These are phyloP conservation scores for Henckelia pumila DNA, from an alignment of 257 asterid genomes.

Conservation along the genomic window DNA sequence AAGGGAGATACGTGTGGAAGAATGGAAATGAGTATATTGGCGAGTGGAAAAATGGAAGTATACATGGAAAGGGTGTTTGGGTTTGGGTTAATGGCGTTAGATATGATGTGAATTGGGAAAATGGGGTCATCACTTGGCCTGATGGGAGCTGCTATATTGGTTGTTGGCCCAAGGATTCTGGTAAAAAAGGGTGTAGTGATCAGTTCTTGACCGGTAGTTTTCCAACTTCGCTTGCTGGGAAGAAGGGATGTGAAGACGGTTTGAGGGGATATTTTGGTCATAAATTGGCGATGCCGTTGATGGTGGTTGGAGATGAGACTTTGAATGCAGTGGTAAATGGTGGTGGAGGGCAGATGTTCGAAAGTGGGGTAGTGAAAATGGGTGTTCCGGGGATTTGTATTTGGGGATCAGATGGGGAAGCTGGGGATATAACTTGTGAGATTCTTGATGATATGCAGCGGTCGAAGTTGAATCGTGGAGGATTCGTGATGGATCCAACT, in stretches of 20 bases:
- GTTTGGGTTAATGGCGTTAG: slow-evolving; percentile 50
- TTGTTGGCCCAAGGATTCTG: slow-evolving; percentile 39
- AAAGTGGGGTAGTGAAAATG: slow-evolving; percentile 31
- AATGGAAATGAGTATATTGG: slow-evolving; percentile 61
- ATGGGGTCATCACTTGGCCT: slow-evolving; percentile 60
- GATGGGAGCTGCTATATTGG: slow-evolving; percentile 67
- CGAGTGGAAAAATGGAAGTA: slow-evolving; percentile 53
- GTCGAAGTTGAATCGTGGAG: slow-evolving; percentile 42
- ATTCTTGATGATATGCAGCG: slow-evolving; percentile 50
- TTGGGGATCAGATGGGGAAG: slow-evolving; percentile 61
- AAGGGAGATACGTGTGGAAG: slow-evolving; percentile 60
- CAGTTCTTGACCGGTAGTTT: slow-evolving; percentile 46
- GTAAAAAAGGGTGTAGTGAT: slow-evolving; percentile 11
- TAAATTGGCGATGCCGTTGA: slow-evolving; percentile 40
- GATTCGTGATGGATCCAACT: slow-evolving; percentile 30
- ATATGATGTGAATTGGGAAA: slow-evolving; percentile 62
- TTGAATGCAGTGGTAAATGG: slow-evolving; percentile 26
- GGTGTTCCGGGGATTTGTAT: slow-evolving; percentile 52
- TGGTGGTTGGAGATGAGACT: slow-evolving; percentile 45
- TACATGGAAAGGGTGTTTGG: slow-evolving; percentile 51
- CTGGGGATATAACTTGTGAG: slow-evolving; percentile 57
- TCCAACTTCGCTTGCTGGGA: slow-evolving; percentile 36
- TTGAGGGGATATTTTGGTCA: slow-evolving; percentile 34
- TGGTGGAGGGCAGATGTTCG: slow-evolving; percentile 40
- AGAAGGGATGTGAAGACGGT: slow-evolving; percentile 23